phyloP scores from a whole-genome alignment of 2,329 filamentous ascomycete species.

The Pseudogymnoascus sp. region DNA sequence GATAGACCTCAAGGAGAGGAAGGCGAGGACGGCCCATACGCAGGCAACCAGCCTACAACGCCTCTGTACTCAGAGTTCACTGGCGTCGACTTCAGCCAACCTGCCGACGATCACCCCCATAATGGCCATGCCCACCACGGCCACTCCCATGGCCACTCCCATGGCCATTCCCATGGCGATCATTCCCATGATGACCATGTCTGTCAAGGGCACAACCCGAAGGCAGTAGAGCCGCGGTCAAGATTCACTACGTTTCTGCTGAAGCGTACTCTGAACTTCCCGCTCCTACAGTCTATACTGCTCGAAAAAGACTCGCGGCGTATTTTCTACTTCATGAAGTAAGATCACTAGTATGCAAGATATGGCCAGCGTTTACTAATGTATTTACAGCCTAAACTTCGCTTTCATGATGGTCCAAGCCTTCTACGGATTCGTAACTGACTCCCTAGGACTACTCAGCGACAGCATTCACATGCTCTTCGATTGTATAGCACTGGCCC shows the following conservation, averaged over 20 bases:
- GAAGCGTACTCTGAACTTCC: conserved; percentile 59
- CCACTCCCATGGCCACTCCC: conserved; percentile 17
- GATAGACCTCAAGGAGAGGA: neutral
- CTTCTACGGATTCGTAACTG: conserved; percentile 87
- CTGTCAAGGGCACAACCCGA: neutral
- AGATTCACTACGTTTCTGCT: conserved; percentile 65
- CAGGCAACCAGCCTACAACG: neutral
- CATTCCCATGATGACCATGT: conserved; percentile 20
- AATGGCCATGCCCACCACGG: conserved; percentile 18
- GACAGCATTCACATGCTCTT: conserved; percentile 99
- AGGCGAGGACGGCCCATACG: neutral
- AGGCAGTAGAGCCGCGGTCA: conserved; percentile 43
- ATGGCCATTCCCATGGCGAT: conserved; percentile 20
- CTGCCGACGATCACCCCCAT: neutral
- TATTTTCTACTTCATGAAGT: conserved; percentile 94
- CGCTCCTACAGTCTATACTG: conserved; percentile 76
- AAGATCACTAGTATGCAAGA: conserved; percentile 35
- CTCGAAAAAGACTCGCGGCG: conserved; percentile 85
- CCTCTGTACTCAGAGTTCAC: neutral
- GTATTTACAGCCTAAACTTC: conserved; percentile 66
- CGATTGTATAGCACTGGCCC: conserved; percentile 84
- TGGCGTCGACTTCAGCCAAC: neutral
- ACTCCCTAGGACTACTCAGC: conserved; percentile 87
- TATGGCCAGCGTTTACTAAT: conserved; percentile 12
- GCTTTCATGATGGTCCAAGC: conserved; percentile 91